phyloP scores from a whole-genome alignment of 768 basidiomycete genomes.

The Butyriboletus loyo region DNA sequence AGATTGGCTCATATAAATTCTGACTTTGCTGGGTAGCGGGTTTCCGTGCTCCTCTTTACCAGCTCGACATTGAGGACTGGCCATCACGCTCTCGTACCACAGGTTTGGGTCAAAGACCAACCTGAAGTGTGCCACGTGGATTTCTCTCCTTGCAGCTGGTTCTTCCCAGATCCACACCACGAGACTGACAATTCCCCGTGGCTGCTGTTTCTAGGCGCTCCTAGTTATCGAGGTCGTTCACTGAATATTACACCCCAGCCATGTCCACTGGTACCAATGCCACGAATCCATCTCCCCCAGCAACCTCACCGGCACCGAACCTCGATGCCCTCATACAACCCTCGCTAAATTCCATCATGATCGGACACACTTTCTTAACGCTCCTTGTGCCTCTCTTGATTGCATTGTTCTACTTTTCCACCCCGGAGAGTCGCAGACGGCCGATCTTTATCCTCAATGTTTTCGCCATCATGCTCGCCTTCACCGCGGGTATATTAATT shows the following conservation, averaged over 20 bases:
- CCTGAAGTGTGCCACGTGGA: not conserved
- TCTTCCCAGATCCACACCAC: not conserved
- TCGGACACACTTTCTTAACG: conserved; percentile 30
- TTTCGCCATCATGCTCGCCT: conserved; percentile 18
- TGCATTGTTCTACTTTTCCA: conserved; percentile 32
- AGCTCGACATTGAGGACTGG: not conserved
- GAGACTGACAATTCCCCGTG: not conserved
- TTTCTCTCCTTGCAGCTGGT: not conserved
- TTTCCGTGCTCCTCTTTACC: not conserved
- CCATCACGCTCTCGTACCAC: not conserved
- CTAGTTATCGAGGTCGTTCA: not conserved
- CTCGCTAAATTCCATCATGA: conserved; percentile 24
- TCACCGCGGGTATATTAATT: conserved; percentile 18
- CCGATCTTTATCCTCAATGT: conserved; percentile 32
- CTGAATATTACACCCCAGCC: not conserved
- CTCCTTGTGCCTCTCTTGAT: conserved; percentile 31
- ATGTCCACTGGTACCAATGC: conserved; percentile 11
- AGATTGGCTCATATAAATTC: conserved; percentile 1
- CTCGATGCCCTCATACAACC: conserved; percentile 15
- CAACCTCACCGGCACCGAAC: not conserved
- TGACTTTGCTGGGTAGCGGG: not conserved
- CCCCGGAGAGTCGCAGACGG: conserved; percentile 18
- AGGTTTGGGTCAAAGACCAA: not conserved
- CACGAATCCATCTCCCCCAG: conserved; percentile 5
- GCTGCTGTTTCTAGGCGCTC: not conserved